Evolutionary conservation across 2,329 filamentous ascomycete genomes (phyloP).

Genomic region (Scedosporium minutisporum): DNA sequence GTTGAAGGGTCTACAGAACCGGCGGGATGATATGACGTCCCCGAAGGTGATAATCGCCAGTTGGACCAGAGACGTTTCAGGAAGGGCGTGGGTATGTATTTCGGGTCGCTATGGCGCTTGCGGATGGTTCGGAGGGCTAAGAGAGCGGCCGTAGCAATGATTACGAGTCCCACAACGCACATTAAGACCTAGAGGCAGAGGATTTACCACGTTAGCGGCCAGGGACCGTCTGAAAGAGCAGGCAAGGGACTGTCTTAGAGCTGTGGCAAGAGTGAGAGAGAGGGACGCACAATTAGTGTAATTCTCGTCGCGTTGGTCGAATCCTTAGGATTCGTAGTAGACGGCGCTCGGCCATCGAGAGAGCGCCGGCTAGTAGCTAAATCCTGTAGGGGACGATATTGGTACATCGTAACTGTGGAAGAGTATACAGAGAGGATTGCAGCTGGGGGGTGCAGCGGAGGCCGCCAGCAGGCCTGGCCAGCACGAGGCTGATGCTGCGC

Average conservation of each 20-base stretch:
- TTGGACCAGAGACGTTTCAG: constrained; percentile 41
- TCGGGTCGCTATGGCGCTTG: constrained; percentile 31
- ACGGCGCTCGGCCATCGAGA: neutral
- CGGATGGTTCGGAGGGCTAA: constrained; percentile 11
- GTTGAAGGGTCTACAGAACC: constrained; percentile 17
- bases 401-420: neutral
- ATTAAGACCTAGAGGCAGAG: neutral
- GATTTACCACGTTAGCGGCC: neutral
- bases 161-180: neutral
- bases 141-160: neutral
- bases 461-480: neutral
- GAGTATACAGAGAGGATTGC: neutral
- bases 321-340: neutral
- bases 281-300: neutral
- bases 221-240: neutral
- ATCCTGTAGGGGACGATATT: neutral
- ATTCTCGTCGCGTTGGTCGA: neutral
- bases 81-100: constrained; percentile 37
- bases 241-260: neutral
- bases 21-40: constrained; percentile 20
- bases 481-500: neutral
- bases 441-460: neutral
- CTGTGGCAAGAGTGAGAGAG: neutral
- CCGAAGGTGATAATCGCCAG: constrained; percentile 25
- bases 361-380: neutral